Base-by-base conservation (phyloP, 345 rosid species). In the Ceriops decandra region DNA sequence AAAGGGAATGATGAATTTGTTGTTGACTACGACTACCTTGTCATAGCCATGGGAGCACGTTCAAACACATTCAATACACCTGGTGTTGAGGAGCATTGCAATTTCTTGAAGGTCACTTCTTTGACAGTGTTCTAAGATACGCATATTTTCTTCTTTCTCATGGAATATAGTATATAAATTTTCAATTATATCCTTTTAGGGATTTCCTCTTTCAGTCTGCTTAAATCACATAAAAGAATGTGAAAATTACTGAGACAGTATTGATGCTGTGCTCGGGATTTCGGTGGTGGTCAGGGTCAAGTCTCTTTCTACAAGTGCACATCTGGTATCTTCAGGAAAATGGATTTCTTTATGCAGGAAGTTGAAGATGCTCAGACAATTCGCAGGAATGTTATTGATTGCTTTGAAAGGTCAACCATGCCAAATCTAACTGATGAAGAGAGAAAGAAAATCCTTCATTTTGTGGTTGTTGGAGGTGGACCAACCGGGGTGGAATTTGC, bases 401-500 rank as follows among this genome's bases (percentile, higher is more conserved):
- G 81, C 68, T 95, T 95, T 75, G 99, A 95, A 83, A 95, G 82
- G 83, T 98, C 99, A 52, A 90, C 87, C 84, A 66, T 92, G 36
- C 98, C 99, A 68, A 87, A 74, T 67, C 64, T 95, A 60, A 92
- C 81, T 35, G 97, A 95, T 27, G 98, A 92, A 66, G 97, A 95
- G 82, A 87, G 93, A 57, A 82, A 81, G 82, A 86, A 83, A 75
- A 90, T 90, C 67, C 95, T 95, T 72, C 99, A 95, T 74, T 95
- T 95, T 73, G 98, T 95, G 67, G 80, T 95, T 20, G 99, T 95
- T 83, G 98, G 98, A 22, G 99, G 99, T 76, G 99, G 99, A 24
- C 99, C 99, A 66, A 87, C 97, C n/a, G 99, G 99, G 59, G 99
- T 95, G 76, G 99, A 95, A 74, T 95, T 95, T 82, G 93, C 99